Conservation (phyloP, 2,329 filamentous ascomycete species). For the Lasiodiplodia sp. region DNA sequence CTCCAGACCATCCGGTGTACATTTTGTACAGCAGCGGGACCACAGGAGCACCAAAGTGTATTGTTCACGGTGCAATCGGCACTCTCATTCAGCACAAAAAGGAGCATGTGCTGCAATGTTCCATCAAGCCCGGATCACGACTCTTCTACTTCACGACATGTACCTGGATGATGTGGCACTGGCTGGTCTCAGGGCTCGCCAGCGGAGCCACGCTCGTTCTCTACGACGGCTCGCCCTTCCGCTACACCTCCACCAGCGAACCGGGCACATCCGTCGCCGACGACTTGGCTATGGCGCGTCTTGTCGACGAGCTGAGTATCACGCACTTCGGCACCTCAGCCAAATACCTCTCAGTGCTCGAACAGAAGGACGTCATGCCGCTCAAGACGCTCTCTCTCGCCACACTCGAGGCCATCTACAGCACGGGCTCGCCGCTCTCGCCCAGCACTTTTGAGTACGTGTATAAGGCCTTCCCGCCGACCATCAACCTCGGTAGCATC, state of each 20-base stretch:
- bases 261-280: conserved; percentile 66
- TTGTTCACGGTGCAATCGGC: conserved; percentile 89
- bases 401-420: conserved; percentile 84
- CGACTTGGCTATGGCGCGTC: conserved; percentile 79
- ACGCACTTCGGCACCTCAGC: conserved; percentile 96
- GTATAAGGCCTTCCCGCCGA: conserved; percentile 79
- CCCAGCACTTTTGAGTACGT: conserved; percentile 93
- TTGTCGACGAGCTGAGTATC: conserved; percentile 81
- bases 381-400: conserved; percentile 60
- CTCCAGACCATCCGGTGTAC: conserved; percentile 87
- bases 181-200: conserved; percentile 86
- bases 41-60: conserved; percentile 86
- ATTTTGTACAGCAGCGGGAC: conserved; percentile 95
- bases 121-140: conserved; percentile 73
- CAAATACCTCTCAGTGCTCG: conserved; percentile 89
- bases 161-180: conserved; percentile 99
- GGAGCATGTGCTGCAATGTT: conserved; percentile 87
- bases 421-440: conserved; percentile 88
- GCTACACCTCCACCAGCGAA: conserved; percentile 46
- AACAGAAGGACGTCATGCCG: conserved; percentile 76
- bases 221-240: conserved; percentile 92
- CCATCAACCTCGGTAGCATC: conserved; percentile 89
- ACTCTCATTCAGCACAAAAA: conserved; percentile 97
- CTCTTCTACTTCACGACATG: conserved; percentile 95
- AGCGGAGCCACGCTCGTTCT: conserved; percentile 83